Conservation (phyloP, 2,329 filamentous ascomycete genomes). For the Pyrenophora teres region DNA sequence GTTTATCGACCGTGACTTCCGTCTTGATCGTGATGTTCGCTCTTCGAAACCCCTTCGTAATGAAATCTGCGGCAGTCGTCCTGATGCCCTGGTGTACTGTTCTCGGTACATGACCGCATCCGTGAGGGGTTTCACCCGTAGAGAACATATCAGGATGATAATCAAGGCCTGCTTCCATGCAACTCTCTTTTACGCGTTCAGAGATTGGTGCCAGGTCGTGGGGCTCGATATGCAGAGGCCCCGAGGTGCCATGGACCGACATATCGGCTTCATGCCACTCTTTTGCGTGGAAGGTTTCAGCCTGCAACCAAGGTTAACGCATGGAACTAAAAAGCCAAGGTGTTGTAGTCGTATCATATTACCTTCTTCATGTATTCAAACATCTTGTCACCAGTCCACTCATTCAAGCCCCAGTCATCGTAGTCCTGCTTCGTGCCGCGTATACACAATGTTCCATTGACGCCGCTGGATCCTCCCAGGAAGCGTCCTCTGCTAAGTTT, state of each 20-base stretch:
- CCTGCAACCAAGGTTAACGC: conserved; percentile 22
- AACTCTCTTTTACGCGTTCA: conserved; percentile 59
- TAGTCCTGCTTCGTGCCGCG: conserved; percentile 56
- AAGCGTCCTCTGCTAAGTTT: conserved; percentile 57
- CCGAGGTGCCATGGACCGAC: conserved; percentile 53
- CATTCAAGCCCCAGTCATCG: conserved; percentile 61
- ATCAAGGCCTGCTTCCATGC: conserved; percentile 59
- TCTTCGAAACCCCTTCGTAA: conserved; percentile 50
- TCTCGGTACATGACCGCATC: conserved; percentile 39
- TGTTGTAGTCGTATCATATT: neutral
- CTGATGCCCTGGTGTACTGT: conserved; percentile 40
- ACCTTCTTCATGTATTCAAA: conserved; percentile 62
- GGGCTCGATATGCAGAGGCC: conserved; percentile 61
- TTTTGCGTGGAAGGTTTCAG: conserved; percentile 64
- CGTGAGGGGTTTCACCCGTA: conserved; percentile 44
- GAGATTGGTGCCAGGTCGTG: conserved; percentile 65
- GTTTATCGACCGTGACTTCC: conserved; percentile 46
- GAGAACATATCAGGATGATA: conserved; percentile 65
- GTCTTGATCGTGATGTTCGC: conserved; percentile 44
- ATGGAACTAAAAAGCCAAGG: fast-evolving
- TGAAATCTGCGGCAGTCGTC: conserved; percentile 39
- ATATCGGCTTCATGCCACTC: conserved; percentile 60
- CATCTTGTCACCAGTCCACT: conserved; percentile 63
- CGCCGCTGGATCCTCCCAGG: conserved; percentile 56
- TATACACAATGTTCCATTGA: conserved; percentile 58